A percentile compares a stretch with the other conserved stretches of the same genome.
These are phyloP conservation scores for Plenodomus tracheiphilus DNA, from an alignment of 2,329 filamentous ascomycete genomes.

Conservation along the genomic window DNA sequence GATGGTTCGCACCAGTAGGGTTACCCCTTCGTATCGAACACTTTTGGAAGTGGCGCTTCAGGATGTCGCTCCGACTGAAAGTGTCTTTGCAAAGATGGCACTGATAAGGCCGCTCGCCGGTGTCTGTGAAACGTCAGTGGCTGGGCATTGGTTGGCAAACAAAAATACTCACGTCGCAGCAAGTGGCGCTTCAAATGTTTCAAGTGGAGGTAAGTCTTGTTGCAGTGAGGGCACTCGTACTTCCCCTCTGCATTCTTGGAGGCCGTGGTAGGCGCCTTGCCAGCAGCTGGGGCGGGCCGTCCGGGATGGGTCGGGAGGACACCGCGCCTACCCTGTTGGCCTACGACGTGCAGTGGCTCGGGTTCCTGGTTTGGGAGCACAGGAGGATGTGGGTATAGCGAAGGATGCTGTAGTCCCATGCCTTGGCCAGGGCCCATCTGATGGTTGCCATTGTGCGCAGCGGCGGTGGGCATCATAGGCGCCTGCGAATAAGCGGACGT, in stretches of 20 bases:
- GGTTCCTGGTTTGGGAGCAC: slow-evolving; percentile 48
- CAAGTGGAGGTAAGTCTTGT: slow-evolving; percentile 95
- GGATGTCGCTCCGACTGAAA: slow-evolving; percentile 94
- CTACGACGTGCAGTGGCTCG: slow-evolving; percentile 87
- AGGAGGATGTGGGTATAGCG: slow-evolving; percentile 43
- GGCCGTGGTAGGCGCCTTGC: slow-evolving; percentile 83
- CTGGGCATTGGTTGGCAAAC: slow-evolving; percentile 3
- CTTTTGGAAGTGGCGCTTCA: slow-evolving; percentile 99
- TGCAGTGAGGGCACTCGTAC: slow-evolving; percentile 97
- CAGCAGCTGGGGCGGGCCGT: slow-evolving; percentile 74
- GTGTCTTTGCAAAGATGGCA: slow-evolving; percentile 97
- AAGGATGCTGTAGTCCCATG: slow-evolving; percentile 41
- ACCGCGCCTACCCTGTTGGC: slow-evolving; percentile 88
- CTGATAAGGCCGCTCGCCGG: slow-evolving; percentile 96
- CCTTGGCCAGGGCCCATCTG: slow-evolving; percentile 44
- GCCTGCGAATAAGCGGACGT: slow-evolving; percentile 42
- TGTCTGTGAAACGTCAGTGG: slow-evolving; percentile 66
- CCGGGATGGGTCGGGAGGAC: slow-evolving; percentile 91
- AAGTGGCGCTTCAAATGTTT: slow-evolving; percentile 98
- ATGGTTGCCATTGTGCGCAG: slow-evolving; percentile 39
- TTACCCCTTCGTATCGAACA: slow-evolving; percentile 96
- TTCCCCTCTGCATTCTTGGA: slow-evolving; percentile 97
- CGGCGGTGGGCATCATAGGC: slow-evolving; percentile 37
- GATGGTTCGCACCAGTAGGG: slow-evolving; percentile 89
- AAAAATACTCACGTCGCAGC: slow-evolving; percentile 77